Percentiles rank a stretch among this genome's conserved stretches.
These are phyloP conservation scores for Russula sp. DNA, from an alignment of 768 basidiomycete species.

Conservation along the genomic window DNA sequence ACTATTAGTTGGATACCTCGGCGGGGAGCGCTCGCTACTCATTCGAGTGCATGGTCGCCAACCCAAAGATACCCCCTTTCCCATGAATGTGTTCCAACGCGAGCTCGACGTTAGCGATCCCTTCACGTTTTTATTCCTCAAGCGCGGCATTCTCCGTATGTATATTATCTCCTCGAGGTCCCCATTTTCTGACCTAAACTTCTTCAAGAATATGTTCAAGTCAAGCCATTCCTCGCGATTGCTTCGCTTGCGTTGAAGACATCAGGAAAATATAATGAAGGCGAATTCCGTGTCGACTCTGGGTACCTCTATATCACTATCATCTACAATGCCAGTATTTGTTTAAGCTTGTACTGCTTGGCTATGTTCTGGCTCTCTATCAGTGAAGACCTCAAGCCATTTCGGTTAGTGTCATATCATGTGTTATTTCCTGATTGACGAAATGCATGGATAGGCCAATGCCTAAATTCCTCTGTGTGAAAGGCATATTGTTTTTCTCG, in stretches of 20 bases:
- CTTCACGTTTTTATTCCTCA: conserved; percentile 86
- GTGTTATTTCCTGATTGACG: background rate
- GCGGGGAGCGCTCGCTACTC: conserved; percentile 88
- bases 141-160: conserved; percentile 90
- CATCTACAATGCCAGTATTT: conserved; percentile 78
- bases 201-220: conserved; percentile 84
- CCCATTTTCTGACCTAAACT: background rate
- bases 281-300: conserved; percentile 72
- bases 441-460: conserved; percentile 50
- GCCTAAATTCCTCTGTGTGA: conserved; percentile 97
- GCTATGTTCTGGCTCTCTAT: conserved; percentile 98
- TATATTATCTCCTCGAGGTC: background rate
- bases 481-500: conserved; percentile 95
- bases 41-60: conserved; percentile 88
- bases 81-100: conserved; percentile 69
- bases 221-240: conserved; percentile 85
- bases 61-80: conserved; percentile 83
- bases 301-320: conserved; percentile 91
- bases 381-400: conserved; percentile 80
- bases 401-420: conserved; percentile 47
- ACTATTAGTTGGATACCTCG: conserved; percentile 74
- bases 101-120: conserved; percentile 95
- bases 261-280: conserved; percentile 82
- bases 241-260: conserved; percentile 84
- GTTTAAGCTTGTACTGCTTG: conserved; percentile 77